phyloP scores from a whole-genome alignment of 2,329 filamentous ascomycete genomes.

The Pseudogymnoascus verrucosus region DNA sequence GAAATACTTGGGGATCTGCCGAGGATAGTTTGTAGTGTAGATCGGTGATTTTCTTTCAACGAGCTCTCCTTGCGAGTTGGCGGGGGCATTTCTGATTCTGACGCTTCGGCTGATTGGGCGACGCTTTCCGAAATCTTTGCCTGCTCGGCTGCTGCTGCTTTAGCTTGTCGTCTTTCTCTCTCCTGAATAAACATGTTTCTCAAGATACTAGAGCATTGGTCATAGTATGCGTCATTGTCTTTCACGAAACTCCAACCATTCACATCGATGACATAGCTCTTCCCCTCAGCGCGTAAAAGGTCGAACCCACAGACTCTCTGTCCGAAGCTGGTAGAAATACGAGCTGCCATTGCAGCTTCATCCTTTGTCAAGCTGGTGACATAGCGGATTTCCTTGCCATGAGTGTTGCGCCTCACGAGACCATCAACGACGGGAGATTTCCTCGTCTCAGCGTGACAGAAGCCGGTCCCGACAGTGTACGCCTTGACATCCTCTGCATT shows the following conservation, averaged over 20 bases:
- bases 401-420: conserved; percentile 88
- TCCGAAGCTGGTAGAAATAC: conserved; percentile 85
- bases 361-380: conserved; percentile 76
- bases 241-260: conserved; percentile 99
- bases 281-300: conserved; percentile 75
- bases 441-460: conserved; percentile 92
- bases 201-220: conserved; percentile 78
- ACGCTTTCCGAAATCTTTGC: conserved; percentile 23
- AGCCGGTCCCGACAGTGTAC: conserved; percentile 88
- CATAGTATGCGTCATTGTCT: conserved; percentile 97
- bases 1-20: conserved; percentile 55
- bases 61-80: conserved; percentile 17
- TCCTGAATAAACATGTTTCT: conserved; percentile 83
- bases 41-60: conserved; percentile 37
- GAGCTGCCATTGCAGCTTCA: conserved; percentile 78
- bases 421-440: conserved; percentile 97
- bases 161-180: conserved; percentile 48
- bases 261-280: conserved; percentile 96
- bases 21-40: conserved; percentile 49
- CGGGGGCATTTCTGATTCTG: conserved; percentile 13
- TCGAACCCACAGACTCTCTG: conserved; percentile 96
- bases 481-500: conserved; percentile 98
- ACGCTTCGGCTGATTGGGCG: conserved; percentile 13
- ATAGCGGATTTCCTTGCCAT: conserved; percentile 94
- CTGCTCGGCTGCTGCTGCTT: conserved; percentile 23